These are phyloP conservation scores for Mucor indicus DNA, from an alignment of 371 early-diverging fungal species.

Conservation along the genomic window DNA sequence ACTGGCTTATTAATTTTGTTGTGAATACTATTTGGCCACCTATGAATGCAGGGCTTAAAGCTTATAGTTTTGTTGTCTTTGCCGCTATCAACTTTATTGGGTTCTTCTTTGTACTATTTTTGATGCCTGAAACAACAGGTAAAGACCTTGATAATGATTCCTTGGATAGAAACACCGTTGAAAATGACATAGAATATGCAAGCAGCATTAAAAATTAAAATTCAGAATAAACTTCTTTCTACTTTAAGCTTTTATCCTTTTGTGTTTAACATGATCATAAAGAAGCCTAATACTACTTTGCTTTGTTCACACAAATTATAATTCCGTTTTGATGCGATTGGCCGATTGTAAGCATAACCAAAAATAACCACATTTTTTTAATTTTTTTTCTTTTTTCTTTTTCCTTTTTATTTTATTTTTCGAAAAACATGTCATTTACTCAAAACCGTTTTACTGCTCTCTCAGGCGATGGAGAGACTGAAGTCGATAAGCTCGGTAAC, in stretches of 20 bases:
- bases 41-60: slow-evolving; percentile 13
- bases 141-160: neutral
- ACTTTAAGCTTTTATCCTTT: no score
- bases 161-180: neutral
- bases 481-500: slow-evolving; percentile 43
- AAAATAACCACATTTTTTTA: slow-evolving; percentile 1
- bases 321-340: neutral
- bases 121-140: neutral
- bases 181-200: neutral
- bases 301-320: neutral
- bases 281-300: no score
- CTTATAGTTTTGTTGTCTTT: slow-evolving; percentile 27
- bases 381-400: slow-evolving; percentile 2
- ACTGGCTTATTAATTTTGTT: slow-evolving; percentile 34
- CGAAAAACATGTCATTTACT: slow-evolving; percentile 22
- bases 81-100: slow-evolving; percentile 24
- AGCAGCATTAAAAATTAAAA: slow-evolving; percentile 3
- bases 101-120: neutral
- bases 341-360: no score
- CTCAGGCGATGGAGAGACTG: slow-evolving; percentile 34
- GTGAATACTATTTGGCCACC: slow-evolving; percentile 30
- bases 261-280: no score
- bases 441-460: slow-evolving; percentile 34
- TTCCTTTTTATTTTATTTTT: slow-evolving; percentile 1
- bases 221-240: no score